phyloP scores from a whole-genome alignment of 1,139 yeast genomes.

The Lodderomyces jiufengensis region DNA sequence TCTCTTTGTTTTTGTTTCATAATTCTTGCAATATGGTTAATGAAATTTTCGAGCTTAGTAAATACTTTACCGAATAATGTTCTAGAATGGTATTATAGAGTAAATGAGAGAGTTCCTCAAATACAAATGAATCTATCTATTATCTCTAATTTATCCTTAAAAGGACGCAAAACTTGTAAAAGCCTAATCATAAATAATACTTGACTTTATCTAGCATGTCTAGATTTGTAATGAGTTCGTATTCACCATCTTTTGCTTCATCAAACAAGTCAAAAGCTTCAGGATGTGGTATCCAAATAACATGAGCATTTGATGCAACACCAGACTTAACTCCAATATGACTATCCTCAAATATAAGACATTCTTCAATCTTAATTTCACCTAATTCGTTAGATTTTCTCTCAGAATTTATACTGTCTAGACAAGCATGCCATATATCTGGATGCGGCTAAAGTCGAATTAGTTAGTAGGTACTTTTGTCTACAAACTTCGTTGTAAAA shows the following conservation, averaged over 20 bases:
- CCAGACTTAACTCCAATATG: slow-evolving; percentile 87
- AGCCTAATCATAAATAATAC: too few species aligned
- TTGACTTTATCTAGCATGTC: slow-evolving; percentile 51
- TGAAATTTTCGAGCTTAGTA: too few species aligned
- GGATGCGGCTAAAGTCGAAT: slow-evolving; percentile 66
- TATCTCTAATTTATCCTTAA: too few species aligned
- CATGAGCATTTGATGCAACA: slow-evolving; percentile 73
- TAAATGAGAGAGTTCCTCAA: too few species aligned
- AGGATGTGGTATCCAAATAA: slow-evolving; percentile 89
- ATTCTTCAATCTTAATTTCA: slow-evolving; percentile 65
- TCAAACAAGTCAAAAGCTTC: slow-evolving; percentile 56
- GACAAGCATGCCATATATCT: slow-evolving; percentile 84
- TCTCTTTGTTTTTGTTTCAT: too few species aligned
- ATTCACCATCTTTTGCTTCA: slow-evolving; percentile 44
- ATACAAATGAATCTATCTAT: too few species aligned
- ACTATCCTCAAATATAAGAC: slow-evolving; percentile 92
- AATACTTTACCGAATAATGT: too few species aligned
- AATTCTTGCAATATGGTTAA: too few species aligned
- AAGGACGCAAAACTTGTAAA: too few species aligned
- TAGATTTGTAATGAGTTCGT: slow-evolving; percentile 49
- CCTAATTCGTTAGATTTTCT: slow-evolving; percentile 30
- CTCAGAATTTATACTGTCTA: slow-evolving; percentile 59
- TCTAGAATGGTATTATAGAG: too few species aligned
- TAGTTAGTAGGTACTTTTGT: too few species aligned
- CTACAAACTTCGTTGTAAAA: too few species aligned